A percentile compares a stretch with the other conserved stretches of the same genome.
These are phyloP conservation scores for Aegilops umbellulata DNA, from an alignment of 176 grass and related monocot genomes.

Conservation along the genomic window DNA sequence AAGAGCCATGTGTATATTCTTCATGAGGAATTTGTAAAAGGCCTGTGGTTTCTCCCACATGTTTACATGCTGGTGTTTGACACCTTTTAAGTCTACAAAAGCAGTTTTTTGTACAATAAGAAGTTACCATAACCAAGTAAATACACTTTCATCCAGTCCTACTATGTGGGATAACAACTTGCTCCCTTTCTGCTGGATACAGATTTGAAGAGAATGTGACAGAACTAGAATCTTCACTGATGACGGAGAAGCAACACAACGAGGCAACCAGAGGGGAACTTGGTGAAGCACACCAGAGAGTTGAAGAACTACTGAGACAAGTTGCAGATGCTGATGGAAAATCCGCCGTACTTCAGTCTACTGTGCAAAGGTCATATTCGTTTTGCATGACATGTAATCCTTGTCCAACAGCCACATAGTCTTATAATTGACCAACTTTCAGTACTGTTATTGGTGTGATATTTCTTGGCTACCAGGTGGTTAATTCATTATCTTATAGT, in stretches of 20 bases:
- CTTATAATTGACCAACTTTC: neutral
- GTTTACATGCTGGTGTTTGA: neutral
- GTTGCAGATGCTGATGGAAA: conserved; percentile 54
- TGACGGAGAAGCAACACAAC: conserved; percentile 39
- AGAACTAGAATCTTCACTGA: conserved; percentile 52
- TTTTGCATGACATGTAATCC: conserved; percentile 24
- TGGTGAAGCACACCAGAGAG: conserved; percentile 45
- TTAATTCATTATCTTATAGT: conserved; percentile 18
- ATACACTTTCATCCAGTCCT: neutral
- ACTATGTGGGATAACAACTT: conserved; percentile 11
- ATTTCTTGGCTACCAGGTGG: conserved; percentile 20
- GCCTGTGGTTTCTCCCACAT: neutral
- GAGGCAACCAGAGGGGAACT: conserved; percentile 41
- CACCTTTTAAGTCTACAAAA: neutral
- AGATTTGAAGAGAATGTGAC: conserved; percentile 49
- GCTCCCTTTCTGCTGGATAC: conserved; percentile 24
- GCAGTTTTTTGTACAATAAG: conserved; percentile 1
- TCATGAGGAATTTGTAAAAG: neutral
- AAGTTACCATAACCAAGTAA: conserved; percentile 6
- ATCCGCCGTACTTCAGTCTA: conserved; percentile 44
- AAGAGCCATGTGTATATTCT: neutral
- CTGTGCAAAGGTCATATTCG: conserved; percentile 56
- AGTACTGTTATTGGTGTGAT: neutral
- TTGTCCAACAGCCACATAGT: neutral
- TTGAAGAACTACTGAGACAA: conserved; percentile 53